A percentile compares a stretch with the other conserved stretches of the same genome.
Evolutionary conservation across 495 filamentous ascomycete species (phyloP).

Genomic region (Podospora australis): DNA sequence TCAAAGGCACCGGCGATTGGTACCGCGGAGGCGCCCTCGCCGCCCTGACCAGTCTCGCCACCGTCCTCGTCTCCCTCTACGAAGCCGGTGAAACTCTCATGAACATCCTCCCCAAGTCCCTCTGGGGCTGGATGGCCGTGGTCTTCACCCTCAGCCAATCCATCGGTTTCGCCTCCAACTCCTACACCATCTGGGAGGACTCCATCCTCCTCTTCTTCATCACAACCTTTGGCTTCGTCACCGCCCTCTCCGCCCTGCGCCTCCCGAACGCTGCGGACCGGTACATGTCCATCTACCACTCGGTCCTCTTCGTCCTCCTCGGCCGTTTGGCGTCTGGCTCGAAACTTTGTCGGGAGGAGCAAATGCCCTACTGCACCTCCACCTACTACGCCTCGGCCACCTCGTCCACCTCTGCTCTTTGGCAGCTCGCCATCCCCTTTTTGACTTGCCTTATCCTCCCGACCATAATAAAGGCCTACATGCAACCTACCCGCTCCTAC

Average conservation of each 20-base stretch:
- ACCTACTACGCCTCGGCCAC: conserved; percentile 91
- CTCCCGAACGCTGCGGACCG: conserved; percentile 56
- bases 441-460: conserved; percentile 67
- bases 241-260: conserved; percentile 66
- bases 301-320: conserved; percentile 73
- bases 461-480: conserved; percentile 69
- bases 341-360: conserved; percentile 91
- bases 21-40: conserved; percentile 38
- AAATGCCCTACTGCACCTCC: conserved; percentile 93
- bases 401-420: conserved; percentile 86
- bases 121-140: conserved; percentile 83
- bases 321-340: conserved; percentile 80
- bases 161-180: conserved; percentile 90
- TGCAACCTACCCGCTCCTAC: conserved; percentile 70
- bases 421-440: conserved; percentile 81
- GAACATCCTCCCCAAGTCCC: conserved; percentile 63
- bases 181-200: conserved; percentile 98
- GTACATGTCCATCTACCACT: conserved; percentile 72
- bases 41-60: conserved; percentile 56
- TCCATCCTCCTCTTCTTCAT: conserved; percentile 90
- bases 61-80: conserved; percentile 53
- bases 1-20: conserved; percentile 31
- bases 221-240: conserved; percentile 71
- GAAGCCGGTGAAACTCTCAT: conserved; percentile 40
- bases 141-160: conserved; percentile 77